Percentiles rank a stretch among this genome's conserved stretches.
phyloP scores from a whole-genome alignment of 176 grass and related monocot species.

The Panicum miliaceum region DNA sequence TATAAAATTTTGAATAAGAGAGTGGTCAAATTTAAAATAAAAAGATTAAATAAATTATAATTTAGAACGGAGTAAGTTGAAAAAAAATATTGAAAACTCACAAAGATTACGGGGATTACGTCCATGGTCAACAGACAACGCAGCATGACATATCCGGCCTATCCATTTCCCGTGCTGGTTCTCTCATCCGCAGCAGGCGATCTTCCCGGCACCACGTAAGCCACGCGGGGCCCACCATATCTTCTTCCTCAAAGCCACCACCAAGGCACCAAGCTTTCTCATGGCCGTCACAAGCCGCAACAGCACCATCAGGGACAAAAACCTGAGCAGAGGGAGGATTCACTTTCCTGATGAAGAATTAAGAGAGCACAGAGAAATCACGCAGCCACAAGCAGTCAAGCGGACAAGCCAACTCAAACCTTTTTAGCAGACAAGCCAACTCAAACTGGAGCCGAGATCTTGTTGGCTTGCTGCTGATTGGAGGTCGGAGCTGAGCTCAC shows the following conservation, averaged over 20 bases:
- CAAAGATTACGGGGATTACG: not conserved
- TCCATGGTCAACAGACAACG: not conserved
- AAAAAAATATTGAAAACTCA: not conserved
- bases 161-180: not conserved
- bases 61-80: too few species aligned
- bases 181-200: constrained; percentile 52
- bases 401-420: not conserved
- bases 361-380: not conserved
- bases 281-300: not conserved
- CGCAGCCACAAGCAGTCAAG: not conserved
- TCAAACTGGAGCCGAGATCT: not conserved
- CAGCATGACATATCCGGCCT: too few species aligned
- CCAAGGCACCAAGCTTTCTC: constrained; percentile 53
- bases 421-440: not conserved
- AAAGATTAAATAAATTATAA: too few species aligned
- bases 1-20: too few species aligned
- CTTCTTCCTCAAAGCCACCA: constrained; percentile 38
- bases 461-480: not conserved
- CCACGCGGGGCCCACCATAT: constrained; percentile 45
- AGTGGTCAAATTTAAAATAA: too few species aligned
- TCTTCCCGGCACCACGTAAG: constrained; percentile 47
- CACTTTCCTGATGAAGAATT: constrained; percentile 2
- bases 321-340: not conserved
- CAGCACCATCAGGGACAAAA: constrained; percentile 6
- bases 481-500: not conserved